phyloP scores from a whole-genome alignment of 768 basidiomycete species.

The Macrolepiota albuminosa region DNA sequence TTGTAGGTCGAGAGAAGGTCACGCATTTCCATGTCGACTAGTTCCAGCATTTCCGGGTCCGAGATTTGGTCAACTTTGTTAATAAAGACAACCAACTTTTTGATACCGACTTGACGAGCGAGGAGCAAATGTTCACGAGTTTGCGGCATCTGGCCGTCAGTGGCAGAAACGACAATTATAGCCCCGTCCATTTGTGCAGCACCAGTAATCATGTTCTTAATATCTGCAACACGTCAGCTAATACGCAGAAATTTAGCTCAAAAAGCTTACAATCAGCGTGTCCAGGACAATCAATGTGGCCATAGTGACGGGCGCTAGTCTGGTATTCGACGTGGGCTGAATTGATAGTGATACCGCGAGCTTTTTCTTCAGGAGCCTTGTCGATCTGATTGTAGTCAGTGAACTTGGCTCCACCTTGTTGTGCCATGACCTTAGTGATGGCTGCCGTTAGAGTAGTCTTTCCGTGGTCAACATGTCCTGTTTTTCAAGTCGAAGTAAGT shows the following conservation, averaged over 20 bases:
- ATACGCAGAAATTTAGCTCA: neutral
- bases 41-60: constrained; percentile 97
- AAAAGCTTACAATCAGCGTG: constrained; percentile 81
- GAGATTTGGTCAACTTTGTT: constrained; percentile 98
- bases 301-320: constrained; percentile 85
- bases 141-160: constrained; percentile 99
- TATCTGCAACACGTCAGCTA: constrained; percentile 47
- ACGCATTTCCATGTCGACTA: constrained; percentile 99
- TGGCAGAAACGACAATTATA: constrained; percentile 95
- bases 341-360: constrained; percentile 99
- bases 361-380: constrained; percentile 99
- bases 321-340: constrained; percentile 99
- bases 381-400: constrained; percentile 97
- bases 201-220: constrained; percentile 99
- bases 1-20: constrained; percentile 89
- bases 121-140: constrained; percentile 97
- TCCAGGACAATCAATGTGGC: constrained; percentile 97
- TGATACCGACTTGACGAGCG: constrained; percentile 96
- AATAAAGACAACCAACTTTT: constrained; percentile 97
- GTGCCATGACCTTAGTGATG: constrained; percentile 89
- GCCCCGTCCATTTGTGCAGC: constrained; percentile 98
- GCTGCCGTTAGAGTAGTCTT: constrained; percentile 97
- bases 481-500: neutral
- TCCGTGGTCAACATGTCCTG: constrained; percentile 95
- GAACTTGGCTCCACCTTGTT: constrained; percentile 74